These are phyloP conservation scores for Ascoidea asiatica DNA, from an alignment of 805 yeast genomes.

Conservation along the genomic window DNA sequence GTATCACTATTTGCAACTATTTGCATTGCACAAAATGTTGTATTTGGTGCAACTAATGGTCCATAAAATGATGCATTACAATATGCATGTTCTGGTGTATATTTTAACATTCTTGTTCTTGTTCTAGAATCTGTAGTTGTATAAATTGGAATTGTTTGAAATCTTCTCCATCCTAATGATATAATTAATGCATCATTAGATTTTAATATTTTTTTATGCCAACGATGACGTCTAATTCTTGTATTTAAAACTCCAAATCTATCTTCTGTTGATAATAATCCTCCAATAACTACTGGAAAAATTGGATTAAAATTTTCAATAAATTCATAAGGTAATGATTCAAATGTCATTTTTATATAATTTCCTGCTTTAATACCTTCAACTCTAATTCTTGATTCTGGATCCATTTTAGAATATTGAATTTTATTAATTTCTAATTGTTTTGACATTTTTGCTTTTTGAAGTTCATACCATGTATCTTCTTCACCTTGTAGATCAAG, in stretches of 20 bases:
- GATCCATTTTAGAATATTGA: conserved; percentile 61
- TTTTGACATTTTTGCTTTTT: conserved; percentile 93
- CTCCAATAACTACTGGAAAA: conserved; percentile 83
- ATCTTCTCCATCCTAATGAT: conserved; percentile 96
- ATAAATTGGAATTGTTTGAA: conserved; percentile 90
- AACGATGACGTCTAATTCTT: conserved; percentile 92
- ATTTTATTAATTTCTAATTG: conserved; percentile 88
- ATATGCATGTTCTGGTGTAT: conserved; percentile 96
- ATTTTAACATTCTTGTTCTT: conserved; percentile 93
- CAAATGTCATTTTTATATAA: conserved; percentile 81
- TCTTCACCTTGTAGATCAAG: conserved; percentile 35
- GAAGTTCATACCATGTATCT: conserved; percentile 96
- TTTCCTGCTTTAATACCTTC: conserved; percentile 93
- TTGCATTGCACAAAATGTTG: conserved; percentile 94
- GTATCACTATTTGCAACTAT: conserved; percentile 73
- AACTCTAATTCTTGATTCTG: conserved; percentile 60
- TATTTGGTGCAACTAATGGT: conserved; percentile 93
- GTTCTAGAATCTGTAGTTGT: conserved; percentile 97
- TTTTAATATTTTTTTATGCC: conserved; percentile 95
- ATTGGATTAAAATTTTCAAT: conserved; percentile 74
- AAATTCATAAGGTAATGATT: conserved; percentile 78
- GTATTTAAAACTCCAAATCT: conserved; percentile 88
- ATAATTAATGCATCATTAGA: conserved; percentile 90
- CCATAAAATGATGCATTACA: conserved; percentile 95
- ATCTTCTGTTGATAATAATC: conserved; percentile 79